Evolutionary conservation across 768 basidiomycete species (phyloP).

Genomic region (Phanerochaete sordida): DNA sequence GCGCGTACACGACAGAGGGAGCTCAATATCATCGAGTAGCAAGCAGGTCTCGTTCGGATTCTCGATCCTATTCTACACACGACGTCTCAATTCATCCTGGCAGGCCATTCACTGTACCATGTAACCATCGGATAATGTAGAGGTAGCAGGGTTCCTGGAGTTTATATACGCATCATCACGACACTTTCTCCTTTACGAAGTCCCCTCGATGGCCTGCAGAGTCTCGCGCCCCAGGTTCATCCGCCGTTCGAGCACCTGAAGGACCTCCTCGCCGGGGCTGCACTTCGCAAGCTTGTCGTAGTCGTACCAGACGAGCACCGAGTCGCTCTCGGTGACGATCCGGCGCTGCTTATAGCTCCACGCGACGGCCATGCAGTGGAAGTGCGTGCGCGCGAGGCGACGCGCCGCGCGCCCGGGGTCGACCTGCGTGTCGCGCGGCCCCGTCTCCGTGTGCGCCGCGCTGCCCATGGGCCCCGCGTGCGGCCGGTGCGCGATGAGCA

Average conservation of each 20-base stretch:
- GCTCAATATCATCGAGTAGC: slow-evolving; percentile 70
- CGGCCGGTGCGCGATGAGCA: slow-evolving; percentile 63
- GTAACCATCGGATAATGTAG: not conserved
- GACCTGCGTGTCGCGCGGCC: not conserved
- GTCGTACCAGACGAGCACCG: slow-evolving; percentile 74
- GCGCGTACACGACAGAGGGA: slow-evolving; percentile 79
- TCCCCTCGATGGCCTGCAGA: not conserved
- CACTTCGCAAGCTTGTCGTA: slow-evolving; percentile 65
- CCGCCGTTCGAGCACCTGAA: slow-evolving; percentile 30
- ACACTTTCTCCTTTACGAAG: not conserved
- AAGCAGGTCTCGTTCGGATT: not conserved
- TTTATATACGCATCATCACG: not conserved
- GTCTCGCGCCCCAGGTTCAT: slow-evolving; percentile 12
- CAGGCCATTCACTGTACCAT: not conserved
- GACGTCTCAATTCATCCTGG: not conserved
- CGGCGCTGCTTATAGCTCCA: slow-evolving; percentile 63
- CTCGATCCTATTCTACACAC: not conserved
- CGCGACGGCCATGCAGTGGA: slow-evolving; percentile 49
- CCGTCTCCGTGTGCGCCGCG: slow-evolving; percentile 1
- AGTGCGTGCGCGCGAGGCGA: slow-evolving; percentile 33
- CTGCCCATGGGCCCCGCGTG: slow-evolving; percentile 16
- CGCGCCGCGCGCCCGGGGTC: slow-evolving; percentile 15
- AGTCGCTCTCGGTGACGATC: slow-evolving; percentile 63
- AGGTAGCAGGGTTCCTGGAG: not conserved
- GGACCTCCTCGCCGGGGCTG: slow-evolving; percentile 50